phyloP scores from a whole-genome alignment of 2,329 filamentous ascomycete species.

The Claviceps paspali region DNA sequence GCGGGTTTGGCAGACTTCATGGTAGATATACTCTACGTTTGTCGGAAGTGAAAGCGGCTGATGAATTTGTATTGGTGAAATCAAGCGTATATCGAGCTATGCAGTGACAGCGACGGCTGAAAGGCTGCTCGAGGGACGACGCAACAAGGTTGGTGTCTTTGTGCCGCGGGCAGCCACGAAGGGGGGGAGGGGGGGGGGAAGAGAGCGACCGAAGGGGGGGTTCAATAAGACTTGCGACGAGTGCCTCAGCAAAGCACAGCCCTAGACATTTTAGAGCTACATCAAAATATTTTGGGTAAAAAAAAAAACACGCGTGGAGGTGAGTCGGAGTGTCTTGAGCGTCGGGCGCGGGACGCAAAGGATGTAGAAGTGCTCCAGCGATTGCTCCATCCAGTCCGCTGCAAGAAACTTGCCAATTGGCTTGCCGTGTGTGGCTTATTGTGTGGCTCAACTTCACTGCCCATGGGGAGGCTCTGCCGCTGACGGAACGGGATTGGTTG shows the following conservation, averaged over 20 bases:
- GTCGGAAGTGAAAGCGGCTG: background rate
- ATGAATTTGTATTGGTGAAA: background rate
- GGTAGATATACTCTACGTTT: constrained; percentile 5
- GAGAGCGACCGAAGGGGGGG: background rate
- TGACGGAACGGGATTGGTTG: background rate
- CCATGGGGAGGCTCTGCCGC: background rate
- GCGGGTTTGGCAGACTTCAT: constrained; percentile 43
- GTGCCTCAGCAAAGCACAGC: constrained; percentile 1
- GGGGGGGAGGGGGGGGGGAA: background rate
- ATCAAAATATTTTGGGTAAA: constrained; percentile 3
- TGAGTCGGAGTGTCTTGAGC: background rate
- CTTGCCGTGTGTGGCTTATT: background rate
- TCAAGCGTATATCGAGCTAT: background rate
- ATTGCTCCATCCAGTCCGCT: background rate
- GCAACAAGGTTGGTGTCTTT: background rate
- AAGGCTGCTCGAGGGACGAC: background rate
- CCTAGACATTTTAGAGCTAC: constrained; percentile 6
- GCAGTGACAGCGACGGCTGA: background rate
- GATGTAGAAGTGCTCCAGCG: background rate
- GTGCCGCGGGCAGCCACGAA: constrained; percentile 1
- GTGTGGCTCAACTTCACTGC: background rate
- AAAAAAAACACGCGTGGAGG: constrained; percentile 2
- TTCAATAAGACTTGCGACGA: background rate
- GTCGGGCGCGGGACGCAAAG: background rate
- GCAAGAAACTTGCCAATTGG: background rate